Percentiles rank a stretch among this genome's conserved stretches.
phyloP scores from a whole-genome alignment of 768 basidiomycete genomes.

The Phaeotremella fagi region DNA sequence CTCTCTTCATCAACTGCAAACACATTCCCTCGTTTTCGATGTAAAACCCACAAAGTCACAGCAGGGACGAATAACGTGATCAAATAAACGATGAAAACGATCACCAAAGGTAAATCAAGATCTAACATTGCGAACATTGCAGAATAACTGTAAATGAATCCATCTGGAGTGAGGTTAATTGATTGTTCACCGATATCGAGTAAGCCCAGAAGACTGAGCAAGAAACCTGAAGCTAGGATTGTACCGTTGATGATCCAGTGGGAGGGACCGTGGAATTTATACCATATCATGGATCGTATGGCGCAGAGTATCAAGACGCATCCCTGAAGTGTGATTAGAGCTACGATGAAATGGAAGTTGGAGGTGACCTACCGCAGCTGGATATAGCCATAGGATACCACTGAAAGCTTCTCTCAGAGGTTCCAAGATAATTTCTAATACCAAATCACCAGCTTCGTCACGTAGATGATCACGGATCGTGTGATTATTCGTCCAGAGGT shows the following conservation, averaged over 20 bases:
- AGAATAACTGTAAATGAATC: no score
- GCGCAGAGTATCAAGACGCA: conserved; percentile 14
- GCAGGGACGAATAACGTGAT: no score
- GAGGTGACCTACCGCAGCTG: conserved; percentile 29
- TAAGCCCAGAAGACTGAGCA: conserved; percentile 22
- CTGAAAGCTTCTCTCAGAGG: conserved; percentile 19
- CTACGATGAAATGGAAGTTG: not conserved
- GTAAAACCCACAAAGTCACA: not conserved
- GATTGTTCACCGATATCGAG: conserved; percentile 27
- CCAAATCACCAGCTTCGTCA: conserved; percentile 8
- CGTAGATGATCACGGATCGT: not conserved
- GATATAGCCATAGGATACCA: conserved; percentile 36
- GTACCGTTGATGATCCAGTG: conserved; percentile 19
- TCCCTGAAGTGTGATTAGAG: conserved; percentile 12
- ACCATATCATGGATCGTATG: conserved; percentile 27
- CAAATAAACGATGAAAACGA: no score
- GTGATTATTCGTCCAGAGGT: conserved; percentile 5
- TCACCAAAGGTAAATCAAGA: no score
- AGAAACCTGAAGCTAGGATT: conserved; percentile 13
- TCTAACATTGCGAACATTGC: no score
- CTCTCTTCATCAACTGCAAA: not conserved
- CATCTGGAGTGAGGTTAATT: conserved; percentile 8
- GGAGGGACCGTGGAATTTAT: conserved; percentile 7
- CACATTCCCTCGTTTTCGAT: not conserved
- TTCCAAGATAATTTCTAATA: conserved; percentile 17